phyloP scores from a whole-genome alignment of 805 yeast genomes.

The Metschnikowia kofuensis region DNA sequence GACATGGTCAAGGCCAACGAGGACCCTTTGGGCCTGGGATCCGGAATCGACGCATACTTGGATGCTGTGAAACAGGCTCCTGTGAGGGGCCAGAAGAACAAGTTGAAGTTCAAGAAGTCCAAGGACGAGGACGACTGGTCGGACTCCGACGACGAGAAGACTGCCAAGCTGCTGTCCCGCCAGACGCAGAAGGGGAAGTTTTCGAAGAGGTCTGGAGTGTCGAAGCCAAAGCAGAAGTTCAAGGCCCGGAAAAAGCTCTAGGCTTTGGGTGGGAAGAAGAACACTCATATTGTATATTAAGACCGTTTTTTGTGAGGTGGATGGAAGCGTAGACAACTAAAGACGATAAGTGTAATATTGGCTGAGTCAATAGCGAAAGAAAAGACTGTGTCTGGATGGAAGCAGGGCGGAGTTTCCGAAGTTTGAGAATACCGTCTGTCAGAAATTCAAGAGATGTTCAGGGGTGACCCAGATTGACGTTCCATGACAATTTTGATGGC shows the following conservation, averaged over 20 bases:
- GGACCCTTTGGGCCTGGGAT: slow-evolving; percentile 43
- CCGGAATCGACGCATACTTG: slow-evolving; percentile 85
- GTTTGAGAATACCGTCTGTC: too few relatives aligned
- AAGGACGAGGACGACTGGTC: slow-evolving; percentile 47
- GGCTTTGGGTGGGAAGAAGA: not conserved
- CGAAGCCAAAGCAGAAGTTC: slow-evolving; percentile 47
- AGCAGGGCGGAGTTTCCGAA: too few relatives aligned
- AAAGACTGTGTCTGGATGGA: too few relatives aligned
- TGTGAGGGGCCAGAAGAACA: slow-evolving; percentile 88
- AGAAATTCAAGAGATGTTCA: too few relatives aligned
- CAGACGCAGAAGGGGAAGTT: slow-evolving; percentile 13
- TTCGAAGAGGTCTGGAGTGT: slow-evolving; percentile 23
- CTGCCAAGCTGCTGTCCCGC: not conserved
- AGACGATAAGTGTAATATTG: too few relatives aligned
- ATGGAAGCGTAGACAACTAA: not conserved
- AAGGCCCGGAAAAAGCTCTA: slow-evolving; percentile 60
- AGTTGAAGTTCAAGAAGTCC: slow-evolving; percentile 78
- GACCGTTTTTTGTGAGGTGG: not conserved
- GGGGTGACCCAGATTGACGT: too few relatives aligned
- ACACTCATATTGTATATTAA: not conserved
- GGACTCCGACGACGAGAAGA: slow-evolving; percentile 43
- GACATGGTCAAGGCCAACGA: slow-evolving; percentile 42
- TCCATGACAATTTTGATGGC: too few relatives aligned
- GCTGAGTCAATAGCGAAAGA: too few relatives aligned
- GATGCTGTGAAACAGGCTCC: slow-evolving; percentile 95